phyloP scores from a whole-genome alignment of 495 filamentous ascomycete species.

The Extremus antarcticus region DNA sequence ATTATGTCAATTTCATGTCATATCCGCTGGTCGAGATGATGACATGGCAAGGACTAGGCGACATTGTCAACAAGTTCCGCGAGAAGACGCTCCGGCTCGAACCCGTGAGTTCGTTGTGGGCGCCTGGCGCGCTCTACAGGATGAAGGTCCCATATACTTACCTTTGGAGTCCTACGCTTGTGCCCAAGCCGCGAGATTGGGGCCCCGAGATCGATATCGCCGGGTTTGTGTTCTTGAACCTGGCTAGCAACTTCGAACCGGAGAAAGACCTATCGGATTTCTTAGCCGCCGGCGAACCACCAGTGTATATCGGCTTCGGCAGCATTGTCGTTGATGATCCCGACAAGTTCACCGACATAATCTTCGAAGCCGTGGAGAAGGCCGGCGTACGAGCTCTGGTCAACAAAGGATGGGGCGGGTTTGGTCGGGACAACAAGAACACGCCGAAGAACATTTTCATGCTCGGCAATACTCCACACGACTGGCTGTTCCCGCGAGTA shows the following conservation, averaged over 20 bases:
- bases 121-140: conserved; percentile 30
- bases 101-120: conserved; percentile 28
- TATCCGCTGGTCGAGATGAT: conserved; percentile 49
- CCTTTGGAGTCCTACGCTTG: conserved; percentile 29
- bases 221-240: conserved; percentile 32
- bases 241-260: conserved; percentile 28
- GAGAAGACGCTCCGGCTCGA: conserved; percentile 28
- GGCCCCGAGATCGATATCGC: conserved; percentile 31
- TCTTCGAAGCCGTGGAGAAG: conserved; percentile 27
- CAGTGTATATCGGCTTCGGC: conserved; percentile 33
- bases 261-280: conserved; percentile 27
- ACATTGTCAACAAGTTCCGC: conserved; percentile 32
- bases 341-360: conserved; percentile 29
- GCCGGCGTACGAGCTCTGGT: conserved; percentile 32
- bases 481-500: conserved; percentile 31
- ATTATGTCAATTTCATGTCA: conserved; percentile 60
- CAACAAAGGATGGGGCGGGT: conserved; percentile 32
- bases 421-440: conserved; percentile 21
- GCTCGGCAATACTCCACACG: conserved; percentile 33
- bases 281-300: conserved; percentile 27
- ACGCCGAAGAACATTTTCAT: conserved; percentile 30
- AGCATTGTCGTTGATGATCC: conserved; percentile 34
- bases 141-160: conserved; percentile 33
- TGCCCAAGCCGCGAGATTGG: conserved; percentile 33
- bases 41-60: conserved; percentile 29